Evolutionary conservation across 352 stramenopile species (phyloP), one percentile per base, ranked within the genome.

Genomic region (Pythium coloratum): DNA sequence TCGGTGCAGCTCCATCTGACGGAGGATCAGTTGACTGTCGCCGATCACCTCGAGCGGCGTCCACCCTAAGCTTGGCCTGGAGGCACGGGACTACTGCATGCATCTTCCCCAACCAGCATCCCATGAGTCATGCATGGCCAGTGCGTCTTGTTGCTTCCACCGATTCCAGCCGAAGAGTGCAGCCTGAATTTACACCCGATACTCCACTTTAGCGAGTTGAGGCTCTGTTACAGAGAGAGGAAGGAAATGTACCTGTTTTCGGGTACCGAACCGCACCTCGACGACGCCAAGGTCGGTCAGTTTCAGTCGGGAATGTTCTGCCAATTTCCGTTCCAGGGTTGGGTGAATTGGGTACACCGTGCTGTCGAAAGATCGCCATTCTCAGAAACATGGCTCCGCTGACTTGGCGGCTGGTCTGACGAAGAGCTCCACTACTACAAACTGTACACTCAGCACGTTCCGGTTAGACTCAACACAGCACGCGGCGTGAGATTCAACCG

Each of bases 331-430:
- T 60, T 60, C 55, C 34, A 60, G 55, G 55, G 55, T 60, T 60
- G 32, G 55, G 55, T 60, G 44, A 51, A 30, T 51, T 51, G 44
- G 44, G 55, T 47, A 47, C 14, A 44, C 24, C 33, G 6, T 38
- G 20, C 6, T 14, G 38, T 51, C 28, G 44, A 8, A 51, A 51
- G 44, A 51, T 51, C 44, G 44, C 36, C 10, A 38, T 62, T 62
- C 56, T 62, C 56, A 62, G 56, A 62, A 62, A 62, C 12, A n/a
- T n/a, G 44, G 44, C n/a, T 32, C n/a, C 20, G 20, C 20, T 24
- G 20, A 24, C 20, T 24, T 0, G 20, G 20, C 5, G 6, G n/a
- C 44, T 10, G 18, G 44, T 51, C 44, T 51, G 44, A 51, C 44
- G 20, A 51, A 6, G n/a, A 51, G 36, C 36, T 42, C 20, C 20